phyloP scores from a whole-genome alignment of 768 basidiomycete species.

The Gelatoporia subvermispora region DNA sequence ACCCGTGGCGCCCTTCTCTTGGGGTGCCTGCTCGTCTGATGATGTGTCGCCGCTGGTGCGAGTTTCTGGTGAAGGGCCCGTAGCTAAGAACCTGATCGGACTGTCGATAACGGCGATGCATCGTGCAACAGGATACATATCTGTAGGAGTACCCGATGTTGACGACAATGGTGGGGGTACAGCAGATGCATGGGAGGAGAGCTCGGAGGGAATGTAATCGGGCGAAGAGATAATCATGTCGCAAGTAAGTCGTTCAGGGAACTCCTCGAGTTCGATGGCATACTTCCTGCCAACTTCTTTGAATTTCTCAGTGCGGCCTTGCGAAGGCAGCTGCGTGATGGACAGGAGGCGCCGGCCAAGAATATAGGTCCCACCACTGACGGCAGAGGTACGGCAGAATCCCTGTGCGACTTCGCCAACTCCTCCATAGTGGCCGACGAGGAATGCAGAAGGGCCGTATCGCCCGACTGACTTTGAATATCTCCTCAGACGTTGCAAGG shows the following conservation, averaged over 20 bases:
- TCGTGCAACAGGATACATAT: conserved; percentile 31
- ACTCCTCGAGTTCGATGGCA: conserved; percentile 48
- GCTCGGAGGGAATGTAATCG: conserved; percentile 19
- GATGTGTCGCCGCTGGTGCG: conserved; percentile 14
- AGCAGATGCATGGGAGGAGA: neutral
- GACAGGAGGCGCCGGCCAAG: conserved; percentile 47
- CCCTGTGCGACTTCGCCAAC: conserved; percentile 91
- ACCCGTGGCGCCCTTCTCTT: neutral
- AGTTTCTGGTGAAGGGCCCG: conserved; percentile 25
- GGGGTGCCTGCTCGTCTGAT: conserved; percentile 2
- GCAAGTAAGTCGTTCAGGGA: conserved; percentile 55
- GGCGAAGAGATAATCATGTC: conserved; percentile 50
- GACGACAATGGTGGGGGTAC: neutral
- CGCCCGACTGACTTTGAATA: conserved; percentile 79
- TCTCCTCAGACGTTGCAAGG: conserved; percentile 63
- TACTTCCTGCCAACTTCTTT: conserved; percentile 23
- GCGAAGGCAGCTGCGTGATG: conserved; percentile 18
- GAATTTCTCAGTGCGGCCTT: conserved; percentile 10
- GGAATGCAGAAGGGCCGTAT: conserved; percentile 84
- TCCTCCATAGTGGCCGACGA: conserved; percentile 94
- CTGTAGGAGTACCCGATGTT: neutral
- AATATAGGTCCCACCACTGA: conserved; percentile 70
- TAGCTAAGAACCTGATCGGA: conserved; percentile 29
- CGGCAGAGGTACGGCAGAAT: conserved; percentile 83
- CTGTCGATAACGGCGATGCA: conserved; percentile 49